A percentile compares a stretch with the other conserved stretches of the same genome.
These are phyloP conservation scores for Trametes polyzona DNA, from an alignment of 1,284 basidiomycete species.

Conservation along the genomic window DNA sequence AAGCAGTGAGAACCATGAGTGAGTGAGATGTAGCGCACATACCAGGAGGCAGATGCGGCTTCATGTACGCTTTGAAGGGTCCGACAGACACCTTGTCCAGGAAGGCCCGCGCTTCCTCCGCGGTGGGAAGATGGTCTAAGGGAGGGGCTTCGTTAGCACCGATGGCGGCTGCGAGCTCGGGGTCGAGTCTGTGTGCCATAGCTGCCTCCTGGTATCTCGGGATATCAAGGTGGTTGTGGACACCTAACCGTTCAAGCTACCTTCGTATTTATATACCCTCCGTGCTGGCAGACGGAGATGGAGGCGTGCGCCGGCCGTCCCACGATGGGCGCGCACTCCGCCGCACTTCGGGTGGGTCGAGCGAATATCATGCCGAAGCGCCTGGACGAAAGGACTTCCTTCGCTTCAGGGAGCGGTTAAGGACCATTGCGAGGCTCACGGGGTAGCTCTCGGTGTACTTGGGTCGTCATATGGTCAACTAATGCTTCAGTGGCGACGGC, in stretches of 20 bases:
- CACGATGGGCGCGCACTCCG: too few relatives aligned
- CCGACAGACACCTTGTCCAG: neutral
- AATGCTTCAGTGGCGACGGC: too few relatives aligned
- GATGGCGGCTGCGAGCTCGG: neutral
- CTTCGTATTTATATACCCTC: neutral
- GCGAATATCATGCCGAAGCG: too few relatives aligned
- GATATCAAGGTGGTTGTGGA: neutral
- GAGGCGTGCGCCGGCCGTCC: neutral
- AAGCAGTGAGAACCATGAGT: neutral
- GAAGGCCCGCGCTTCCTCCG: neutral
- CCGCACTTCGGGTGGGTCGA: too few relatives aligned
- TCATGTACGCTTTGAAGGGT: neutral
- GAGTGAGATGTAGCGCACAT: neutral
- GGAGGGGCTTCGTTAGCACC: neutral
- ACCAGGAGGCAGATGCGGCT: neutral
- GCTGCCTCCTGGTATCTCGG: neutral
- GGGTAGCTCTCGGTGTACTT: too few relatives aligned
- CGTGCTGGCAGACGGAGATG: too few relatives aligned
- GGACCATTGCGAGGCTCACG: too few relatives aligned
- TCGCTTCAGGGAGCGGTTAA: too few relatives aligned
- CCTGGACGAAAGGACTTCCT: too few relatives aligned
- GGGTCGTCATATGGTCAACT: too few relatives aligned
- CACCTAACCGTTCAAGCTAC: neutral
- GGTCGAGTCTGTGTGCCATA: neutral
- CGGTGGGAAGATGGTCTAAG: neutral